A percentile compares a stretch with the other conserved stretches of the same genome.
phyloP scores from a whole-genome alignment of 306 rosid species.

The Vicia villosa region DNA sequence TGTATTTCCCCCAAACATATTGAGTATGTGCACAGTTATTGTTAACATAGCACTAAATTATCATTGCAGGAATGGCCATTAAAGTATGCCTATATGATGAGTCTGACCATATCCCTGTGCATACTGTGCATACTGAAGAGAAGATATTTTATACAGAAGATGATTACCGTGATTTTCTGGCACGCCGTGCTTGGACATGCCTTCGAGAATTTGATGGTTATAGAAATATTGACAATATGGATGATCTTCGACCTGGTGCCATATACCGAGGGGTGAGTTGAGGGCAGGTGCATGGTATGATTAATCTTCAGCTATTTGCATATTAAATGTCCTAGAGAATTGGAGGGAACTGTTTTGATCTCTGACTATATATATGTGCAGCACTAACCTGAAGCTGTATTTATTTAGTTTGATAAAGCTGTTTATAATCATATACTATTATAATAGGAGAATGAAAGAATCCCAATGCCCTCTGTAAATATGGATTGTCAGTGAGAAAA shows the following conservation, averaged over 20 bases:
- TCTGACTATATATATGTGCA: slow-evolving; percentile 15
- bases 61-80: slow-evolving; percentile 76
- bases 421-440: slow-evolving; percentile 20
- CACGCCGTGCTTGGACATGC: slow-evolving; percentile 77
- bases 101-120: slow-evolving; percentile 76
- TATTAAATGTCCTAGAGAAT: slow-evolving; percentile 6
- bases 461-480: slow-evolving; percentile 45
- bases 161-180: slow-evolving; percentile 78
- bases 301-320: slow-evolving; percentile 25
- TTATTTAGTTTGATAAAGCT: slow-evolving; percentile 28
- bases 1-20: not conserved
- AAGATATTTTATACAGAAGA: slow-evolving; percentile 84
- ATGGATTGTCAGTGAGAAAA: slow-evolving; percentile 27
- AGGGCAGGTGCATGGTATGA: slow-evolving; percentile 38
- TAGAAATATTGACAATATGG: slow-evolving; percentile 83
- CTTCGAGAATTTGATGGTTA: slow-evolving; percentile 83
- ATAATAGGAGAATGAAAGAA: slow-evolving; percentile 32
- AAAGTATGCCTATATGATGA: slow-evolving; percentile 83
- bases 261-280: slow-evolving; percentile 80
- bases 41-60: slow-evolving; percentile 36
- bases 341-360: slow-evolving; percentile 33
- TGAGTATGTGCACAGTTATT: not conserved
- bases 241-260: slow-evolving; percentile 89
- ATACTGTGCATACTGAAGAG: slow-evolving; percentile 82
- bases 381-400: slow-evolving; percentile 28